A percentile compares a stretch with the other conserved stretches of the same genome.
These are phyloP conservation scores for Talaromyces verruculosus DNA, from an alignment of 2,329 filamentous ascomycete species.

Conservation along the genomic window DNA sequence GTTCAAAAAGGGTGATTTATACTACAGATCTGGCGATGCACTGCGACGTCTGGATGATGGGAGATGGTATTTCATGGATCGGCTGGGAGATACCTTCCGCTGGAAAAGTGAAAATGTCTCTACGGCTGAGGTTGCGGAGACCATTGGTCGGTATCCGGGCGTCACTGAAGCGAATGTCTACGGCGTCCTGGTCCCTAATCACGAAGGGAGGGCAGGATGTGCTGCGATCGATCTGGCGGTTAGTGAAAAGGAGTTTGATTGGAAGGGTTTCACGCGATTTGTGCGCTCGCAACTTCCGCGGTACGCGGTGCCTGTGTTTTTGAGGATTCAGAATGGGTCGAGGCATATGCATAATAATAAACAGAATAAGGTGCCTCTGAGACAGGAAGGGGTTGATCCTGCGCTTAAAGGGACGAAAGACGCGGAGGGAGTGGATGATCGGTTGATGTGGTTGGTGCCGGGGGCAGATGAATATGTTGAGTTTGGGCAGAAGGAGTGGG, in stretches of 20 bases:
- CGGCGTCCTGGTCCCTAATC: conserved; percentile 63
- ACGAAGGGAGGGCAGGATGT: conserved; percentile 68
- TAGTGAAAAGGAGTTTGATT: conserved; percentile 56
- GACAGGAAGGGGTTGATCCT: conserved; percentile 66
- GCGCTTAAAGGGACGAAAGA: conserved; percentile 47
- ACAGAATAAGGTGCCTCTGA: conserved; percentile 71
- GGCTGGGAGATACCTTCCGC: conserved; percentile 58
- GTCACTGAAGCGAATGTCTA: conserved; percentile 69
- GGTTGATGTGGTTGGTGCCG: conserved; percentile 53
- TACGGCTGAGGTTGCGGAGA: conserved; percentile 66
- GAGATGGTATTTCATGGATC: conserved; percentile 68
- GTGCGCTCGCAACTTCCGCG: conserved; percentile 61
- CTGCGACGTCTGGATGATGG: conserved; percentile 62
- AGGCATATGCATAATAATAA: conserved; percentile 66
- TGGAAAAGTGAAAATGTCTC: conserved; percentile 64
- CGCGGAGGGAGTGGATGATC: conserved; percentile 45
- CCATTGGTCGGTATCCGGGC: conserved; percentile 59
- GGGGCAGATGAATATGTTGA: conserved; percentile 56
- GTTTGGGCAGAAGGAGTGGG: conserved; percentile 62
- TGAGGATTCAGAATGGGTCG: conserved; percentile 58
- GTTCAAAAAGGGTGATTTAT: conserved; percentile 66
- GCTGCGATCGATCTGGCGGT: conserved; percentile 58
- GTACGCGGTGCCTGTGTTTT: conserved; percentile 74
- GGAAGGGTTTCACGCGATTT: conserved; percentile 59
- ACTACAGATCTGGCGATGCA: conserved; percentile 68